Evolutionary conservation across 2,329 filamentous ascomycete genomes (phyloP), one percentile per base, ranked within the genome.

Genomic region (Tolypocladium tundrense): DNA sequence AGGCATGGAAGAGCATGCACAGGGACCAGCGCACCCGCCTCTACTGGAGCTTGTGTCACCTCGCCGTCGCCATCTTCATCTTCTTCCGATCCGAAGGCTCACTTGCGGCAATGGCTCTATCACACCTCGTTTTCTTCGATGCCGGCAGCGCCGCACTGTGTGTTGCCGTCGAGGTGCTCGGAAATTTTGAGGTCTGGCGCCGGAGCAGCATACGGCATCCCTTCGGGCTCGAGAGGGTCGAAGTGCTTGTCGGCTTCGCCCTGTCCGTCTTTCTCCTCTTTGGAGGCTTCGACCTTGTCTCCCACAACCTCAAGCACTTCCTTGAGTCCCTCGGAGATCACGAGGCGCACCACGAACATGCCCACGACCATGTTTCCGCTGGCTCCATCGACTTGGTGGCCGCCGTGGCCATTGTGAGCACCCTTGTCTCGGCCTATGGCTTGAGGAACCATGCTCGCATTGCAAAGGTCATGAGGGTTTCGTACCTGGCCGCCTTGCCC

Each of bases 141-240:
- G 93, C 94, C 10, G 84, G 96, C 1, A 94, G 91, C 40, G 94
- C 94, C 5, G 86, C 92, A 53, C 84, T 97, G 6, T 97, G 93
- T 70, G 91, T 96, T 4, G 86, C 85, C 14, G 93, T 97, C 53
- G 94, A 99, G 68, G 90, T 97, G 1, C 83, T 97, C 53, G 87
- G 90, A 55, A 99, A 99, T 71, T 99, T 99, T 67, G 94, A 99
- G 70, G 92, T 97, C 45, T 99, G 94, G 94, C 90, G 91, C 63
- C 84, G 93, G 53, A 93, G 90, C 65, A 95, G 88, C 64, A 88
- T 99, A 65, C 87, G 92, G 31, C 91, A 99, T 73, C 94, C 94
- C 0, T 99, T 99, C 69, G 92, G 88, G 4, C 82, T 99, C 31
- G 91, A 97, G 74, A 85, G 94, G 57, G 89, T 90, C 59, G 94